Base-by-base conservation (phyloP, 495 filamentous ascomycete species). In the Cercophora samala region DNA sequence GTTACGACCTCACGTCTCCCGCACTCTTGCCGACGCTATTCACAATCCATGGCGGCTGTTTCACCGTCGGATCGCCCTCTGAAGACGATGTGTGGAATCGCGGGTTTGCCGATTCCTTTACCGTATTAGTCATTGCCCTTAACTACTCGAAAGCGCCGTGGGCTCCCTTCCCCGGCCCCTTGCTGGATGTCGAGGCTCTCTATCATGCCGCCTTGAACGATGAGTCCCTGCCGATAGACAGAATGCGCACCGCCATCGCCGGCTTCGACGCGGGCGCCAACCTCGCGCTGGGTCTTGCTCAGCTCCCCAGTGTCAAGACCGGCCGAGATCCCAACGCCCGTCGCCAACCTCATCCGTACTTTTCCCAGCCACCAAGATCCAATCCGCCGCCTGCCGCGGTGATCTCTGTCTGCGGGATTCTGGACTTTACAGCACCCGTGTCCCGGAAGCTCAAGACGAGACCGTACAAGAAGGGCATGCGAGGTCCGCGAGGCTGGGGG, bases 81-180 rank as follows among this genome's bases (percentile, higher is more conserved):
- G 76, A 80, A 65, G 74, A 79, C 68, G 78, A 80, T 68, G 69
- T 24, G 4, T 79, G 78, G 78, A 80, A 79, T 63, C 71, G 69
- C 24, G 64, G 68, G 52, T 79, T 79, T 58, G 73, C 76, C 61
- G 72, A 70, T 59, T 60, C 71, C 25, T 68, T 72, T 68, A 67
- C 68, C 13, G 61, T 70, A 55, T 71, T 80, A 17, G 75, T 80
- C 58, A 64, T 79, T 54, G 68, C 70, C 1, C 74, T 79, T 64
- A 76, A 79, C 68, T 80, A 79, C 59, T 65, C 69, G 66, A 78
- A 78, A 58, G 78, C 78, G 1, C 77, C 78, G 5, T 66, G 54
- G 53, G 64, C 68, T 19, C 70, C 73, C 54, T 80, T 78, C 64
- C 78, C 78, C 19, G 65, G 65, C 18, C 73, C 74, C 13, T 65